Percentiles rank a stretch among this genome's conserved stretches.
Conservation (phyloP, 805 yeast species). For the Scheffersomyces lignosus region DNA sequence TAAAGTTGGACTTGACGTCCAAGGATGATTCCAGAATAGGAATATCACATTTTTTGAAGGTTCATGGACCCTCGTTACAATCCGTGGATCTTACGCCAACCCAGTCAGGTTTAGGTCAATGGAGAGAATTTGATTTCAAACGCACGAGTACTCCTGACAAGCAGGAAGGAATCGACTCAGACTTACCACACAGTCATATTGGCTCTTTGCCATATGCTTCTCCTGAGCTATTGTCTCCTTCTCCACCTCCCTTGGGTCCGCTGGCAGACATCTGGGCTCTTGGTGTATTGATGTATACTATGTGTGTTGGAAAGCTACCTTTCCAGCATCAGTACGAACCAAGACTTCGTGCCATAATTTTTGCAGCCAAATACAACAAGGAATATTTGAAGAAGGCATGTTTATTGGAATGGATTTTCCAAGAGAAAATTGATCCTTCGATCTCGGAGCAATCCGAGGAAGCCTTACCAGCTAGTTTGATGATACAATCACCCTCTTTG, state of each 20-base stretch:
- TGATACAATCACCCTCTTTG: constrained; percentile 13
- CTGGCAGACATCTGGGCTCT: constrained; percentile 89
- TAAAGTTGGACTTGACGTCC: constrained; percentile 18
- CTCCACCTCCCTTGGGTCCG: constrained; percentile 62
- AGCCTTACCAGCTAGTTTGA: constrained; percentile 1
- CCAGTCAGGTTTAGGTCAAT: constrained; percentile 10
- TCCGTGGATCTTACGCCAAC: constrained; percentile 31
- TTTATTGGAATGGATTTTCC: constrained; percentile 27
- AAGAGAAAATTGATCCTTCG: constrained; percentile 11
- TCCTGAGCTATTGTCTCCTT: constrained; percentile 73
- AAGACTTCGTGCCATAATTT: constrained; percentile 67
- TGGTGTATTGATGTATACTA: constrained; percentile 75
- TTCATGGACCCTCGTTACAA: constrained; percentile 36
- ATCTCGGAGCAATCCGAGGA: constrained; percentile 7
- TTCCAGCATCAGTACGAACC: constrained; percentile 86
- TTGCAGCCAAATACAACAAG: constrained; percentile 62
- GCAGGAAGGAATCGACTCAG: constrained; percentile 31
- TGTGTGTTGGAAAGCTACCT: constrained; percentile 74
- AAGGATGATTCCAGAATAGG: constrained; percentile 32
- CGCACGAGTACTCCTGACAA: constrained; percentile 1
- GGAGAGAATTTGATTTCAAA: constrained; percentile 5
- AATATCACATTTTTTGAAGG: constrained; percentile 21
- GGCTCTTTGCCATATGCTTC: constrained; percentile 94
- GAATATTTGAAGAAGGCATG: constrained; percentile 44
- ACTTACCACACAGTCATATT: constrained; percentile 64